Conservation (phyloP, 805 yeast genomes). For the Pichia phayaonensis region DNA sequence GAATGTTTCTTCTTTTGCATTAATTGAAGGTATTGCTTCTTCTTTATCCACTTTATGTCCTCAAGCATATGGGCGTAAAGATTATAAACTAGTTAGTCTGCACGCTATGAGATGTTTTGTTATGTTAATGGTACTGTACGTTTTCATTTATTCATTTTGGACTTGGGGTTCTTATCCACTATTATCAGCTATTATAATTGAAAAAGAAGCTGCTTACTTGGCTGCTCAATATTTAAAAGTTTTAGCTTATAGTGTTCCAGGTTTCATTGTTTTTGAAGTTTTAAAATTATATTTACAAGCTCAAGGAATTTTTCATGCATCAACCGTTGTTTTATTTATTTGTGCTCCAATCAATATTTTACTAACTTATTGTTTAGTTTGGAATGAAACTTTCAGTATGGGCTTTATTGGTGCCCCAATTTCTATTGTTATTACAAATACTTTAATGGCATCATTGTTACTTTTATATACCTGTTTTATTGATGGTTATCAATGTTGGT, state of each 20-base stretch:
- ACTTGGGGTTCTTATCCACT: conserved; percentile 32
- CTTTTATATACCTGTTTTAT: conserved; percentile 34
- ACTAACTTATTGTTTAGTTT: conserved; percentile 40
- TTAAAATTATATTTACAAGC: conserved; percentile 51
- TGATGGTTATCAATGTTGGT: conserved; percentile 45
- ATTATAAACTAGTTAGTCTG: conserved; percentile 41
- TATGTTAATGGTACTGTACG: conserved; percentile 32
- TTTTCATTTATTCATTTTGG: conserved; percentile 34
- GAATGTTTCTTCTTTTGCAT: conserved; percentile 47
- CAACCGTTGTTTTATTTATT: conserved; percentile 43
- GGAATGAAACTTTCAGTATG: conserved; percentile 36
- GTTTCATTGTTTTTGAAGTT: conserved; percentile 47
- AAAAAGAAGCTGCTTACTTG: conserved; percentile 37
- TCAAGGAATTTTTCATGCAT: conserved; percentile 51
- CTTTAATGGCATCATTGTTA: conserved; percentile 46
- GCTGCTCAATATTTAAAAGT: conserved; percentile 42
- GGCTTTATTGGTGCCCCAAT: conserved; percentile 55
- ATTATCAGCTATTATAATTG: conserved; percentile 34
- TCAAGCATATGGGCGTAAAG: conserved; percentile 51
- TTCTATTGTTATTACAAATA: conserved; percentile 50
- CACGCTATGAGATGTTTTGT: conserved; percentile 45
- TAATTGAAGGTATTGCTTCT: conserved; percentile 52
- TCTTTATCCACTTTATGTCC: conserved; percentile 53
- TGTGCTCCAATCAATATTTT: conserved; percentile 48
- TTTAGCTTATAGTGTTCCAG: conserved; percentile 48